Evolutionary conservation across 495 filamentous ascomycete genomes (phyloP), one percentile per base, ranked within the genome.

Genomic region (Geoglossum glabrum): DNA sequence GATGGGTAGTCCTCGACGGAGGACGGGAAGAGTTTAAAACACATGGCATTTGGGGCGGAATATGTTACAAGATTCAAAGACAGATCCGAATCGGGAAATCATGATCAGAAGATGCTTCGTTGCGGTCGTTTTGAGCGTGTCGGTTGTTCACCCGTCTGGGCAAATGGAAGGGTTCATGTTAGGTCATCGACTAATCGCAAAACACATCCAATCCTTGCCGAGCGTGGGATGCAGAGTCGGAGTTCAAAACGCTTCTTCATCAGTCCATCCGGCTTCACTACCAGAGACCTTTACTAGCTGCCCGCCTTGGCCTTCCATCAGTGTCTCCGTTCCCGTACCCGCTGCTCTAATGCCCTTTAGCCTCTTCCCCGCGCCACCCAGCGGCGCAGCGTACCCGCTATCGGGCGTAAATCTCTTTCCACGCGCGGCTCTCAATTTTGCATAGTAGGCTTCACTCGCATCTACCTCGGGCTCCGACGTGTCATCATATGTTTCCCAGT

Each of bases 401-500:
- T 81, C 79, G 13, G 80, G 77, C n/a, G 73, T 76, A 60, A 78
- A 73, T 54, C 82, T 73, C 73, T 84, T 80, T 63, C 75, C 75
- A 50, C 75, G 73, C 34, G 82, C 81, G 25, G 82, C 79, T 57
- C 81, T 75, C 56, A 87, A 68, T 65, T 84, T 87, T 59, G 84
- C 82, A 64, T 85, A 88, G 67, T 90, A 89, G 8, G 79, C 74
- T 57, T 89, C 84, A 19, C 78, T 81, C 1, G 78, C 76, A 66
- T 90, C 87, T 33, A 68, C 69, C 61, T 92, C 87, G 0, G 84
- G 83, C 56, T 83, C 87, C 3, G 80, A 83, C 43, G 75, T 79
- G 66, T 87, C 83, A 61, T 87, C 84, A 60, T 88, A 95, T 25
- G 87, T 93, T 71, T 96, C 88, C 89, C 89, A 96, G 67, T 96